phyloP scores from a whole-genome alignment of 306 rosid species.

The Lablab purpureus region DNA sequence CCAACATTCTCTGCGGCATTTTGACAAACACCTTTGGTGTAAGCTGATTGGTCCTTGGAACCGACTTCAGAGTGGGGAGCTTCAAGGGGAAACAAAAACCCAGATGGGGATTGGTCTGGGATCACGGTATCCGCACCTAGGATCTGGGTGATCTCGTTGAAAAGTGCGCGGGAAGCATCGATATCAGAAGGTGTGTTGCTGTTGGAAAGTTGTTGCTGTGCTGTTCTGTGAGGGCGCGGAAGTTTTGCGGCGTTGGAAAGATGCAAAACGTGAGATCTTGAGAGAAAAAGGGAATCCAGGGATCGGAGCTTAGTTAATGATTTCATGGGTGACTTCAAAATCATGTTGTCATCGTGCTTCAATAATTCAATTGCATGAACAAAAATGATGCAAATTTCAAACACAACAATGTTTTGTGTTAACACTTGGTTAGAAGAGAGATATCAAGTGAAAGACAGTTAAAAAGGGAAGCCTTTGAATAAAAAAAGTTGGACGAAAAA shows the following conservation, averaged over 20 bases:
- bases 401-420: background rate
- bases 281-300: slow-evolving; percentile 14
- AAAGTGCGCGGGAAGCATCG: slow-evolving; percentile 45
- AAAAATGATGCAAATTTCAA: background rate
- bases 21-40: slow-evolving; percentile 59
- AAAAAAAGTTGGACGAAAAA: no score
- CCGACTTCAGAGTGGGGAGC: background rate
- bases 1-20: slow-evolving; percentile 47
- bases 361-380: background rate
- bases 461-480: no score
- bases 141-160: slow-evolving; percentile 72
- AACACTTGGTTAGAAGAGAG: background rate
- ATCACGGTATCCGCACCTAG: slow-evolving; percentile 59
- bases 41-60: slow-evolving; percentile 29
- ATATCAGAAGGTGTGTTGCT: slow-evolving; percentile 22
- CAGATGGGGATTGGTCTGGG: slow-evolving; percentile 48
- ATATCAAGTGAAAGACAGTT: no score
- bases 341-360: background rate
- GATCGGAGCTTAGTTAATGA: slow-evolving; percentile 37
- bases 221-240: slow-evolving; percentile 24
- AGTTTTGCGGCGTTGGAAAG: slow-evolving; percentile 42
- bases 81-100: slow-evolving; percentile 46
- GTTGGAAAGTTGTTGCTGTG: slow-evolving; percentile 6
- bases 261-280: slow-evolving; percentile 33
- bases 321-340: slow-evolving; percentile 45